Base-by-base conservation (phyloP, 257 asterid genomes). In the Solanum arcanum region DNA sequence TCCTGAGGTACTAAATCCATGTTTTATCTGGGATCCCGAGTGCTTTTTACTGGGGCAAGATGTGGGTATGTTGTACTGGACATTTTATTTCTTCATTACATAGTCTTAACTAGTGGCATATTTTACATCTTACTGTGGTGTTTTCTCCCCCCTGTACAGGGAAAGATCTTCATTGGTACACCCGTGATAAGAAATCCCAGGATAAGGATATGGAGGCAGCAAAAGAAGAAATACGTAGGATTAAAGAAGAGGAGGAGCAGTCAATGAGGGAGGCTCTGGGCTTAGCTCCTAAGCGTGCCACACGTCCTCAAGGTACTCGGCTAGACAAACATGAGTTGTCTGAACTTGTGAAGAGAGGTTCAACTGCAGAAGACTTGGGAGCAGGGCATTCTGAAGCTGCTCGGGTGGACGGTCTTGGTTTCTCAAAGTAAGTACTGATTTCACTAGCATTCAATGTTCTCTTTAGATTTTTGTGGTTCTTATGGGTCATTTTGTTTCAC, bases 361-460 rank as follows among this genome's bases (percentile, higher is more conserved):
- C 99, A 72, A 97, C 99, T 33, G 99, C 99, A 29, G 99, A 97
- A 91, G 99, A 97, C 91, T 86, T 97, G 93, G 99, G 98, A 90
- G 99, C 96, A 66, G 99, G 99, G 81, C 99, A 97, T 88, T 98
- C 98, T 44, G 99, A 97, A 89, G 98, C 99, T 16, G 97, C 98
- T 73, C 95, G 92, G 88, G 99, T 97, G 91, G 94, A 94, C 83
- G 99, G 99, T 88, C 95, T 97, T 88, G 99, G 99, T 70, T 97
- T 91, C 86, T 82, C 93, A 64, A 95, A 96, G 99, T 97, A 93
- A 70, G 88, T 77, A 83, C 81, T 83, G 42, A 62, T 78, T 15
- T 80, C 68, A 27, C 85, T 47, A 9, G 29, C 18, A 80, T 27
- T 39, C 47, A 86, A 69, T 47, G 68, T 80, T 80, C 68, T 80